Evolutionary conservation across 305 asterid genomes (phyloP), one percentile per base, ranked within the genome.

Genomic region (Fraxinus platypoda): DNA sequence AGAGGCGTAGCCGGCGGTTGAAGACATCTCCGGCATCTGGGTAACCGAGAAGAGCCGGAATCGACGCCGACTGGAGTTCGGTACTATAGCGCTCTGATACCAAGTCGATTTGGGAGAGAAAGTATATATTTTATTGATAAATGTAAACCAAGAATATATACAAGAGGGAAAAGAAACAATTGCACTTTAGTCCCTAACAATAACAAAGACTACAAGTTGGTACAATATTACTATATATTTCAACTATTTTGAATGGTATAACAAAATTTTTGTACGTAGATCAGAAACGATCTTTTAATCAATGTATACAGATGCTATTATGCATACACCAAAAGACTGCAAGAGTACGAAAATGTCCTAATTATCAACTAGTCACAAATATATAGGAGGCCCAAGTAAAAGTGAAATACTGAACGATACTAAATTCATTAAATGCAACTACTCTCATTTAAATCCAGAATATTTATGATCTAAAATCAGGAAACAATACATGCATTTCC

Each of bases 361-460:
- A 15, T 52, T 52, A 52, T 4, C 23, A 52, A 52, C 8, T 17
- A 52, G 64, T 34, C 81, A 75, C 43, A 54, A 76, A 71, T 57
- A 43, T 78, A 74, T 77, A 83, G 78, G 70, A 79, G 52, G 76
- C 43, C 43, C 57, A 71, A 76, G 73, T 46, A 64, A 73, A 80
- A 30, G 66, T 43, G 75, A 31, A 78, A 37, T 73, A 43, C 49
- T 11, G 74, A 75, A 79, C 49, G 30, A 74, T 33, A 31, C 46
- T 77, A 34, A 76, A 74, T 54, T 59, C 70, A 81, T 73, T 74
- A 25, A 37, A 35, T 43, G 34, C 77, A 78, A 15, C 74, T 34
- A 57, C 76, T 79, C 86, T 78, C 77, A 41, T 49, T 57, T 23
- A 52, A 70, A 49, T 12, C 62, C 38, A 77, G 62, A 59, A 70